A percentile compares a stretch with the other conserved stretches of the same genome.
Conservation (phyloP, 352 stramenopile species). For the Aphanomyces invadans region DNA sequence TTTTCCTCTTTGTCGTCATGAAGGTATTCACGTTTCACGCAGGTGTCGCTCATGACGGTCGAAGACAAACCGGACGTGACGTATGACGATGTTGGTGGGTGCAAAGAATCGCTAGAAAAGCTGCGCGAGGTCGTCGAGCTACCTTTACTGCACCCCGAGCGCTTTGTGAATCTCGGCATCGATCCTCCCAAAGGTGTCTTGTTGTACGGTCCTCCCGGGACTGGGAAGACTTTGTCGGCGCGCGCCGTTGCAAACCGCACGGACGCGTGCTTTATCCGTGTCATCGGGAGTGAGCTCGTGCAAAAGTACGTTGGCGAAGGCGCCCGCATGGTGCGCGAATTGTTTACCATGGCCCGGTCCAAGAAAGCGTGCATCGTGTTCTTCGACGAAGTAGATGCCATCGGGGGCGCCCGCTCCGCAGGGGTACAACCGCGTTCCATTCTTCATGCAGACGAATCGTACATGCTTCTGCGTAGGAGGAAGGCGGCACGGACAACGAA, state of each 20-base stretch:
- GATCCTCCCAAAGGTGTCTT: conserved; percentile 99
- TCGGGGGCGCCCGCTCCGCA: conserved; percentile 87
- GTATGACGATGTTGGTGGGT: conserved; percentile 99
- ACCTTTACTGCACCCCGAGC: conserved; percentile 96
- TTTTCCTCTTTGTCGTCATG: conserved; percentile 39
- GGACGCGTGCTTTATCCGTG: conserved; percentile 99
- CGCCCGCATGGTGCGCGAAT: conserved; percentile 97
- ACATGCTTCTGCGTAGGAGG: conserved; percentile 38
- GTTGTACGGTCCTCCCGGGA: conserved; percentile 95
- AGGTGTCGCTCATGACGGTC: conserved; percentile 72
- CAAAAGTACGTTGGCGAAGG: conserved; percentile 99
- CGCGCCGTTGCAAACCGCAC: conserved; percentile 98
- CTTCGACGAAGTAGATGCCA: conserved; percentile 99
- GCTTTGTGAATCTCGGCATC: conserved; percentile 98
- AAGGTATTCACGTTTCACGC: neutral
- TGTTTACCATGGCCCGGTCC: conserved; percentile 99
- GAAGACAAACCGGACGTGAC: conserved; percentile 99
- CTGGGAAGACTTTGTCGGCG: conserved; percentile 95
- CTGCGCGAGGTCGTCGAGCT: conserved; percentile 98
- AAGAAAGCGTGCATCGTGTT: conserved; percentile 99
- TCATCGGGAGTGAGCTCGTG: conserved; percentile 98
- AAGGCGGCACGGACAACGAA: conserved; percentile 97
- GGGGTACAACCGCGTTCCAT: conserved; percentile 34
- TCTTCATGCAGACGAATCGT: neutral
- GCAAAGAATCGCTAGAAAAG: conserved; percentile 98